Percentiles rank a stretch among this genome's conserved stretches.
Evolutionary conservation across 345 rosid genomes (phyloP).

Genomic region (Brassica cretica): DNA sequence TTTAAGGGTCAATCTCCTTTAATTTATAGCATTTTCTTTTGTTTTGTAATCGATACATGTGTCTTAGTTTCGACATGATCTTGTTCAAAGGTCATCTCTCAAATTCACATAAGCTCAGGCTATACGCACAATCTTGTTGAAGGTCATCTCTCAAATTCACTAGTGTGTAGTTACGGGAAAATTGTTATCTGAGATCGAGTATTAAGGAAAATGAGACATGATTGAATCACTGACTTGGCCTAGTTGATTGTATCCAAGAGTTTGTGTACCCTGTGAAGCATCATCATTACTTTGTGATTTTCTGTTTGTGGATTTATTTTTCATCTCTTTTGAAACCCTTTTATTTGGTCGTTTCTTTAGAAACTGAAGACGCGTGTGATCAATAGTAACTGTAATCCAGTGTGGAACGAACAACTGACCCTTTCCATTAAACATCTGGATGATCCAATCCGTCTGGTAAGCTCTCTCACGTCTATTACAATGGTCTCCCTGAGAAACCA

Average conservation of each 20-base stretch:
- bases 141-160: too few species aligned
- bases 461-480: slow-evolving; percentile 14
- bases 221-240: not conserved
- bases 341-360: slow-evolving; percentile 40
- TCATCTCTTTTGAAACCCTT: not conserved
- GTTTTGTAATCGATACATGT: not conserved
- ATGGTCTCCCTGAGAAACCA: not conserved
- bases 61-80: too few species aligned
- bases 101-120: too few species aligned
- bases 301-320: not conserved
- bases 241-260: not conserved
- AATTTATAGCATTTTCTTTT: not conserved
- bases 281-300: too few species aligned
- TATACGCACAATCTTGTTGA: too few species aligned
- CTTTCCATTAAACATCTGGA: slow-evolving; percentile 57
- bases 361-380: slow-evolving; percentile 71
- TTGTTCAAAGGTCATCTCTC: too few species aligned
- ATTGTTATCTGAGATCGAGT: too few species aligned
- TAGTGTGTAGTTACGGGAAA: too few species aligned
- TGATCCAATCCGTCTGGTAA: slow-evolving; percentile 63
- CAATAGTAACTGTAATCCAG: slow-evolving; percentile 70
- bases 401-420: slow-evolving; percentile 78
- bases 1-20: not conserved
- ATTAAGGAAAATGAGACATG: not conserved
- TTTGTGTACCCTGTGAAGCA: too few species aligned